Percentiles rank a stretch among this genome's conserved stretches.
Evolutionary conservation across 208 protist species (phyloP).

Genomic region (Acanthamoeba comandoni): DNA sequence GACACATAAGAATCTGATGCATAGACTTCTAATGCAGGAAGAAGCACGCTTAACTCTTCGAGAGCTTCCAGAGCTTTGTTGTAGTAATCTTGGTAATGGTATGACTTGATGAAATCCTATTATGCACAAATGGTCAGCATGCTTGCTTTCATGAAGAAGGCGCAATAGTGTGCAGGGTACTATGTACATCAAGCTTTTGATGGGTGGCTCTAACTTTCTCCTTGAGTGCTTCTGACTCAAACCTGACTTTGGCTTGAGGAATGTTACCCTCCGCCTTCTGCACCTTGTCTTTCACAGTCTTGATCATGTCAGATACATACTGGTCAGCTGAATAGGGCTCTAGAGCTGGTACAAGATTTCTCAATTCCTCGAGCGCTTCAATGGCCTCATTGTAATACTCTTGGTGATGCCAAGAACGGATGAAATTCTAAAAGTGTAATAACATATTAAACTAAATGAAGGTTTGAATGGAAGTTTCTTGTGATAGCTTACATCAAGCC

Average conservation of each 20-base stretch:
- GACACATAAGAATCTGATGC: background rate
- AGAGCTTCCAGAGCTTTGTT: background rate
- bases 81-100: conserved; percentile 39
- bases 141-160: background rate
- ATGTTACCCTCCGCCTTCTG: background rate
- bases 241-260: background rate
- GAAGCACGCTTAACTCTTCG: background rate
- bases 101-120: conserved; percentile 59
- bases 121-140: background rate
- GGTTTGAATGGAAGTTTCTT: too few species aligned
- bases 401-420: background rate
- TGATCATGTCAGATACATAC: background rate
- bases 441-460: too few species aligned
- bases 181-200: background rate
- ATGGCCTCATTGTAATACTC: conserved; percentile 8
- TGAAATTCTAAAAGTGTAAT: background rate
- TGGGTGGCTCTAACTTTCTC: background rate
- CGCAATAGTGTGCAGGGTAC: background rate
- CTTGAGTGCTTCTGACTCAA: background rate
- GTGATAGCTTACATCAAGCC: background rate
- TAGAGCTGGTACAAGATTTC: background rate
- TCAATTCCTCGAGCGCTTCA: background rate
- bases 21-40: background rate
- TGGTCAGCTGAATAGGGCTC: background rate
- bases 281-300: background rate